A percentile compares a stretch with the other conserved stretches of the same genome.
Evolutionary conservation across 345 rosid species (phyloP).

Genomic region (Noccaea bulbosa): DNA sequence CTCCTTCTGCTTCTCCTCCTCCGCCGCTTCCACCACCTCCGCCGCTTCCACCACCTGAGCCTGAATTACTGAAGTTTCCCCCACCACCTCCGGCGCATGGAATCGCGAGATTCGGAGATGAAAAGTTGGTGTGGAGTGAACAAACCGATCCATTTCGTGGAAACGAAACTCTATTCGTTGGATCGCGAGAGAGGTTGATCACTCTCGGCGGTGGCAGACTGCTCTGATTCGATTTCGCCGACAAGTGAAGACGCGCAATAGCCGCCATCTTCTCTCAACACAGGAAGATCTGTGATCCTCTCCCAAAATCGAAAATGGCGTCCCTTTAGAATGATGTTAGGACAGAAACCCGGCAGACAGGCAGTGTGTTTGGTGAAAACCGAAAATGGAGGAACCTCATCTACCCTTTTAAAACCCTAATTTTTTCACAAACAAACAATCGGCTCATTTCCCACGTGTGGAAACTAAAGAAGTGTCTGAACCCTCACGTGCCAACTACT

Average conservation of each 20-base stretch:
- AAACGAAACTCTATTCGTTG: slow-evolving; percentile 32
- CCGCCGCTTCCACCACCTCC: slow-evolving; percentile 49
- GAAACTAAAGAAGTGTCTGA: not conserved
- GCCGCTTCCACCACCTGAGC: slow-evolving; percentile 44
- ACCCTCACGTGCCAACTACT: slow-evolving; percentile 40
- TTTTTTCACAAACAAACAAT: not conserved
- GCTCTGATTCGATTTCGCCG: slow-evolving; percentile 42
- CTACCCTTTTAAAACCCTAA: slow-evolving; percentile 29
- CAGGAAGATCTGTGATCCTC: slow-evolving; percentile 9
- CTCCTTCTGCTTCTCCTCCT: slow-evolving; percentile 21
- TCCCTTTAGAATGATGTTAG: not conserved
- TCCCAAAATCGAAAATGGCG: not conserved
- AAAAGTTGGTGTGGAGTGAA: slow-evolving; percentile 40
- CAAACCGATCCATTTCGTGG: slow-evolving; percentile 39
- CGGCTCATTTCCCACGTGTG: slow-evolving; percentile 38
- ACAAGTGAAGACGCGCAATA: slow-evolving; percentile 45
- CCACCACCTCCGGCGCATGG: slow-evolving; percentile 51
- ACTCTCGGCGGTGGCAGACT: slow-evolving; percentile 29
- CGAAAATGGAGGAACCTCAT: not conserved
- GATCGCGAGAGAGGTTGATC: slow-evolving; percentile 39
- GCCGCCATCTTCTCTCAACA: slow-evolving; percentile 45
- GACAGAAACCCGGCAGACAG: slow-evolving; percentile 3
- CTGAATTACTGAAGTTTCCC: slow-evolving; percentile 44
- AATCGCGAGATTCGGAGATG: slow-evolving; percentile 32
- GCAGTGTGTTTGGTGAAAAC: not conserved